Evolutionary conservation across 2,329 filamentous ascomycete species (phyloP), one percentile per base, ranked within the genome.

Genomic region (Botryotinia globosa): DNA sequence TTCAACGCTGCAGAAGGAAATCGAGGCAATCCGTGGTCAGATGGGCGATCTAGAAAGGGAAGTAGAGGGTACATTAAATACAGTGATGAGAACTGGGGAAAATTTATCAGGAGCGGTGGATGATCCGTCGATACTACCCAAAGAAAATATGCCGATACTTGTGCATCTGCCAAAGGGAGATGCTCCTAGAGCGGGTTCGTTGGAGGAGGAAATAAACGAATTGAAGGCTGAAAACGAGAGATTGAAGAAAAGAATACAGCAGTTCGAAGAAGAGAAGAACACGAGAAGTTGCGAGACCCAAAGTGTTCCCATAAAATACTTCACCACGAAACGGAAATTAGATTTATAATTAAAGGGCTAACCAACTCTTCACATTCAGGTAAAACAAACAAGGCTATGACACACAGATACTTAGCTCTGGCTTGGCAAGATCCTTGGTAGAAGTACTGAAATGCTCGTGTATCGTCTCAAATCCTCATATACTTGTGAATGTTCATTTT

Each of bases 161-260:
- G 34, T 42, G 32, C 25, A 32, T 54, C 20, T 32, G 7, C 1
- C 9, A 1, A 42, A 42, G 25, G 18, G 0, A 29, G 8, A 18
- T 20, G 3, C 0, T 7, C 1, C 32, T 4, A 14, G 45, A 2
- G 16, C 34, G 3, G 45, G 22, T 1, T 14, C 10, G 0, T 37
- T 39, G 25, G 9, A 29, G 1, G 45, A 39, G n/a, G 45, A 67
- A 39, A 29, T 67, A 9, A 29, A 42, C 4, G 32, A 18, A 32
- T 29, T 56, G 34, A 25, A 32, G 34, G 29, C 18, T 22, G 64
- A 67, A 32, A 56, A 42, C 14, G 3, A 9, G 3, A 42, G 34
- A 54, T 34, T 67, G 39, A n/a, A 22, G n/a, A 29, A 1, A 14
- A 39, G 22, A 25, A 5, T 56, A 39, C 65, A 16, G 34, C 9